Percentiles rank a stretch among this genome's conserved stretches.
Evolutionary conservation across 768 basidiomycete genomes (phyloP).

Genomic region (Pleurotus salmoneostramineus): DNA sequence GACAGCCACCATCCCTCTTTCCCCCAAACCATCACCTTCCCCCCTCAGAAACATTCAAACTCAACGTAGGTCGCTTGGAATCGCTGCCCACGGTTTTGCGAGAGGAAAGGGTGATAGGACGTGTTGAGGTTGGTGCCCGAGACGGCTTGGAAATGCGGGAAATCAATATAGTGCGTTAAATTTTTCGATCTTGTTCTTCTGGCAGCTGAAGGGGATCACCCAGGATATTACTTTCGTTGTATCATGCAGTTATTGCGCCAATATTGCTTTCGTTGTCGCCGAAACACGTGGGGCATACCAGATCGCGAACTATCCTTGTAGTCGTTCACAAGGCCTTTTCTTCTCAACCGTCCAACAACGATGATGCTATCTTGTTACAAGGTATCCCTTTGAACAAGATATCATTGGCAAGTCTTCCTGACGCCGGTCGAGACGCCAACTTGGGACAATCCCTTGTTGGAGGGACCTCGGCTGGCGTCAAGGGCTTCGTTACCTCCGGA

Average conservation of each 20-base stretch:
- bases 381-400: not conserved
- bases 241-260: not conserved
- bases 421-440: not conserved
- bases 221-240: not conserved
- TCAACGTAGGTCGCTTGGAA: too few relatives aligned
- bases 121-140: not conserved
- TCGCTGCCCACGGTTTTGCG: too few relatives aligned
- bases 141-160: not conserved
- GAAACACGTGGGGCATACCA: not conserved
- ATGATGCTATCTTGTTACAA: not conserved
- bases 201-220: not conserved
- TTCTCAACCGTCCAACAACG: not conserved
- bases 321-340: not conserved
- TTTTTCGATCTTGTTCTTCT: not conserved
- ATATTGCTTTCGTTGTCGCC: not conserved
- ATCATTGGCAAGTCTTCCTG: not conserved
- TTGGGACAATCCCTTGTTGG: not conserved
- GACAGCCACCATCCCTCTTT: not conserved
- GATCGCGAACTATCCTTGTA: not conserved
- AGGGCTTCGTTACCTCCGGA: not conserved
- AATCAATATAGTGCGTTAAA: not conserved
- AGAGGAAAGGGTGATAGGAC: too few relatives aligned
- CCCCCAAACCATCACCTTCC: not conserved
- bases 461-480: not conserved
- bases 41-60: not conserved